Base-by-base conservation (phyloP, 495 filamentous ascomycete species). In the Aspergillus avenaceus region DNA sequence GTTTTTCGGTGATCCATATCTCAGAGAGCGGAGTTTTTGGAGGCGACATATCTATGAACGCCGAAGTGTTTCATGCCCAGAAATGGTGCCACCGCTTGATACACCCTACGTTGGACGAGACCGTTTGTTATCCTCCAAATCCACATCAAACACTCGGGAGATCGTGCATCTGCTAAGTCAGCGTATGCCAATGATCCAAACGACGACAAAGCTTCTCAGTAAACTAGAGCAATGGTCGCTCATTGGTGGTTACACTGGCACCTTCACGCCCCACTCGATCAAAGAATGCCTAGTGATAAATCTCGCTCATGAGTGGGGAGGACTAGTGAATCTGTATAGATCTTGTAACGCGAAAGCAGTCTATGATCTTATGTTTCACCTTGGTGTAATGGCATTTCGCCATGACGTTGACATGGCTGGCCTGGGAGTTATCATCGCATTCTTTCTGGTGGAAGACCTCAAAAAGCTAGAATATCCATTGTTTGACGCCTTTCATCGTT, bases 41-140 rank as follows among this genome's bases (percentile, higher is more conserved):
- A 67, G 68, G 3, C 65, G 73, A 24, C 56, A 50, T 13, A 53
- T 73, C 1, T 78, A 75, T 45, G 69, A 77, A 49, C 61, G 68
- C 4, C 49, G 56, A 22, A 54, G 50, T 13, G 32, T 8, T 8
- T 25, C 40, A 37, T 29, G 7, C 3, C 8, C 45, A 14, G 21
- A 22, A 8, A 7, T 18, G 2, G 16, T 18, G n/a, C 9, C 16
- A 5, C n/a, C 41, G 0, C 8, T 24, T 11, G 64, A 64, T 26
- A 8, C 34, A 3, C 11, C 23, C 0, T 67, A 62, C 25, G 19
- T 40, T 1, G 9, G 50, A 9, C 53, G 59, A 12, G 60, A 59
- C 18, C 19, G 22, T 16, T 47, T 19, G 21, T 11, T 9, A n/a
- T 26, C 11, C 0, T 49, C 52, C 0, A 19, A 21, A 2, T 28